These are phyloP conservation scores for Xylariaceae sp. DNA, from an alignment of 2,329 filamentous ascomycete genomes.

Conservation along the genomic window DNA sequence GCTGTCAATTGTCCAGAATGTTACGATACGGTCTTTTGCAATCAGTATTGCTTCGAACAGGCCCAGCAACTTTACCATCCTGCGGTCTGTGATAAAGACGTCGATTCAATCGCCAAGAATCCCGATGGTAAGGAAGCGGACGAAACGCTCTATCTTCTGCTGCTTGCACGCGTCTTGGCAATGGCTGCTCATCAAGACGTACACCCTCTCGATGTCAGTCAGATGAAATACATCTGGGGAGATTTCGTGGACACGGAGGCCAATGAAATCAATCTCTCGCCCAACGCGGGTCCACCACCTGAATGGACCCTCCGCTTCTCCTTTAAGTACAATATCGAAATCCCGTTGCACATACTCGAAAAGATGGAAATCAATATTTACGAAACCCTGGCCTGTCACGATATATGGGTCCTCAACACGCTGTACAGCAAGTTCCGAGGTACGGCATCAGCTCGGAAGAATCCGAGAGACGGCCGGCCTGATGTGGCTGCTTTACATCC, in stretches of 20 bases:
- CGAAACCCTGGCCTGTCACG: conserved; percentile 62
- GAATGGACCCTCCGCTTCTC: conserved; percentile 78
- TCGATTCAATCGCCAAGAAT: conserved; percentile 70
- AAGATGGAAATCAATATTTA: conserved; percentile 87
- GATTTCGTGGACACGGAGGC: conserved; percentile 63
- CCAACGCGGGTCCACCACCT: conserved; percentile 62
- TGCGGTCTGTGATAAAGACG: conserved; percentile 69
- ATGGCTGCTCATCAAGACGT: conserved; percentile 65
- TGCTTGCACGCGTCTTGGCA: conserved; percentile 68
- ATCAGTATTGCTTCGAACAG: conserved; percentile 62
- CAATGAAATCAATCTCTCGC: conserved; percentile 61
- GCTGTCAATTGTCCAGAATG: conserved; percentile 66
- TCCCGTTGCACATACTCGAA: conserved; percentile 78
- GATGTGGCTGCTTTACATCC: conserved; percentile 94
- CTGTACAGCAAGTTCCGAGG: conserved; percentile 92
- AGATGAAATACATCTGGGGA: conserved; percentile 74
- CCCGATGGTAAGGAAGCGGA: conserved; percentile 65
- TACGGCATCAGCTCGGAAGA: conserved; percentile 86
- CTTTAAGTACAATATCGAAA: conserved; percentile 76
- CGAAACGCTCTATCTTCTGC: conserved; percentile 67
- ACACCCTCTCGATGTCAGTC: conserved; percentile 68
- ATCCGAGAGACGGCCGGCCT: conserved; percentile 76
- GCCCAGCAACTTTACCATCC: conserved; percentile 69
- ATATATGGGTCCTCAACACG: conserved; percentile 88
- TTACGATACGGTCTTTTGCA: conserved; percentile 71